Percentiles rank a stretch among this genome's conserved stretches.
phyloP scores from a whole-genome alignment of 164 flowering plant genomes.

The Paratinospora sagittata region DNA sequence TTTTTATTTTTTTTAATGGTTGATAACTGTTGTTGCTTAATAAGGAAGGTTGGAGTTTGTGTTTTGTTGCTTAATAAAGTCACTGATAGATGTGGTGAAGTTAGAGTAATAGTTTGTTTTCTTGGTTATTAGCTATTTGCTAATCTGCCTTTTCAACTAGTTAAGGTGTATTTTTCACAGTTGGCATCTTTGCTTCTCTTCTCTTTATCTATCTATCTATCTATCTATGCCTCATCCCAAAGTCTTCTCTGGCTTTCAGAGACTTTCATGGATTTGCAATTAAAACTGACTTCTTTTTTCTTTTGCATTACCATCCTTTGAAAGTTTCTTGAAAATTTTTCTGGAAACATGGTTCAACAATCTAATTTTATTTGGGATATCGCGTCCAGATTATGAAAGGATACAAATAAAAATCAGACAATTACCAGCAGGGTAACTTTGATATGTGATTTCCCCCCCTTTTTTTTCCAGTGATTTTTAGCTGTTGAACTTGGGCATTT shows the following conservation, averaged over 20 bases:
- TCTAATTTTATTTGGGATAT: not conserved
- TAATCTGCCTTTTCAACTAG: not conserved
- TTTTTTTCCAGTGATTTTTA: too few species aligned
- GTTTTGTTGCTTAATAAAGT: constrained; percentile 1
- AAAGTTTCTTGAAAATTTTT: too few species aligned
- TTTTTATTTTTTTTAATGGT: too few species aligned
- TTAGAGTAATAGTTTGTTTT: not conserved
- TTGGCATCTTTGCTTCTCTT: not conserved
- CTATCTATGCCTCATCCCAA: not conserved
- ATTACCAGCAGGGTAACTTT: not conserved
- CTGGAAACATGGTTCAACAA: not conserved
- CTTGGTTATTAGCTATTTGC: not conserved
- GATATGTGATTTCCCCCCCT: too few species aligned
- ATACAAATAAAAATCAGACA: not conserved
- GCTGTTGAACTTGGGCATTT: too few species aligned
- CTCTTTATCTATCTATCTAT: not conserved
- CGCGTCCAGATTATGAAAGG: not conserved
- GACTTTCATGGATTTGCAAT: not conserved
- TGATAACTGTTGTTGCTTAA: not conserved
- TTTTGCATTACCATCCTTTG: not conserved
- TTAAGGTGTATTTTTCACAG: not conserved
- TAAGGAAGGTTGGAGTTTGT: not conserved
- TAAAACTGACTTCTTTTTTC: too few species aligned
- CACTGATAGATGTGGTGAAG: not conserved
- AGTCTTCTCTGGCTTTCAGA: not conserved